phyloP scores from a whole-genome alignment of 352 stramenopile species.

The Globisporangium solare region DNA sequence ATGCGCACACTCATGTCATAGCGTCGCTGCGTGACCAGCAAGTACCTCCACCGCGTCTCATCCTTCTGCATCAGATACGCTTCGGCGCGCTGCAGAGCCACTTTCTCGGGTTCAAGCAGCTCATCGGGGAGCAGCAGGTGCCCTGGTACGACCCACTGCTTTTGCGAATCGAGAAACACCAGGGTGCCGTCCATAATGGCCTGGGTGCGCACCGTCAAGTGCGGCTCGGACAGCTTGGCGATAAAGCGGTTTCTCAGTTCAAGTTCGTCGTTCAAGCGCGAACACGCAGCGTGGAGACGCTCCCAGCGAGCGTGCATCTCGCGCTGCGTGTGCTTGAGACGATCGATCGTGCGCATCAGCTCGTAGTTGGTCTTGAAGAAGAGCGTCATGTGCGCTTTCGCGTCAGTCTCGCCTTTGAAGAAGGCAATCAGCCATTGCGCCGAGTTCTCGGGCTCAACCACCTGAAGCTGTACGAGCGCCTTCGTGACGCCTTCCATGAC shows the following conservation, averaged over 20 bases:
- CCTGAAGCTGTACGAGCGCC: slow-evolving; percentile 37
- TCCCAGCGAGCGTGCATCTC: slow-evolving; percentile 33
- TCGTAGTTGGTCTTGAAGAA: slow-evolving; percentile 66
- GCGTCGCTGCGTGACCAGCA: slow-evolving; percentile 39
- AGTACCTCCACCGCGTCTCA: slow-evolving; percentile 43
- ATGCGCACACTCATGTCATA: slow-evolving; percentile 43
- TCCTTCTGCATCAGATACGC: slow-evolving; percentile 63
- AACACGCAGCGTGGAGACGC: slow-evolving; percentile 18
- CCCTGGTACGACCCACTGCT: slow-evolving; percentile 58
- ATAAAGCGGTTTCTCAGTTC: slow-evolving; percentile 46
- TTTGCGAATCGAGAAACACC: slow-evolving; percentile 54
- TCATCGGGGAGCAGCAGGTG: slow-evolving; percentile 25
- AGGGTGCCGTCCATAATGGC: slow-evolving; percentile 58
- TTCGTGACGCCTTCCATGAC: slow-evolving; percentile 34
- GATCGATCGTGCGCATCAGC: slow-evolving; percentile 46
- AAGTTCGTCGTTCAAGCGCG: slow-evolving; percentile 34
- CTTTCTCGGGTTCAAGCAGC: slow-evolving; percentile 25
- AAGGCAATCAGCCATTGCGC: slow-evolving; percentile 47
- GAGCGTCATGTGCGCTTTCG: slow-evolving; percentile 9
- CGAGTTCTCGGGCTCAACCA: slow-evolving; percentile 29
- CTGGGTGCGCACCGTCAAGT: slow-evolving; percentile 58
- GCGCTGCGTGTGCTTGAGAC: slow-evolving; percentile 35
- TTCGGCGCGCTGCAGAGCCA: slow-evolving; percentile 54
- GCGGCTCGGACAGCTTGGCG: slow-evolving; percentile 32
- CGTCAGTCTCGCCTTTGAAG: slow-evolving; percentile 12